Evolutionary conservation across 2,329 filamentous ascomycete species (phyloP).

Genomic region (Xylaria sp.): DNA sequence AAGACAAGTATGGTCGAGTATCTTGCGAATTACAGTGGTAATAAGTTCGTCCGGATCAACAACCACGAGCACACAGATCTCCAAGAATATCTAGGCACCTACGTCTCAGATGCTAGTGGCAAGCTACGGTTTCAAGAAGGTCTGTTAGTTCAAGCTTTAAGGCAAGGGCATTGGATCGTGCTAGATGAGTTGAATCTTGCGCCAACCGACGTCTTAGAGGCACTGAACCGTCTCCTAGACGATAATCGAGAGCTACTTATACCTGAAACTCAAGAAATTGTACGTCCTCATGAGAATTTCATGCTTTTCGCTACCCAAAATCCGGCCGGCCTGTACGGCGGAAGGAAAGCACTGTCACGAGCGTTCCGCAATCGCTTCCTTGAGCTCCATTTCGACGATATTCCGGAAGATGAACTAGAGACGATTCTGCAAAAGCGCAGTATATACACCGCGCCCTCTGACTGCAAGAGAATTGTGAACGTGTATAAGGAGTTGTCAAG

Average conservation of each 20-base stretch:
- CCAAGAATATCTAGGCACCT: slow-evolving; percentile 96
- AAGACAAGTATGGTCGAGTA: slow-evolving; percentile 99
- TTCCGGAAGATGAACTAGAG: slow-evolving; percentile 91
- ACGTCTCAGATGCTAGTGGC: slow-evolving; percentile 84
- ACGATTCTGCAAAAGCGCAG: slow-evolving; percentile 89
- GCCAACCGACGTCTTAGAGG: slow-evolving; percentile 95
- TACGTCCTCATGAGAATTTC: slow-evolving; percentile 91
- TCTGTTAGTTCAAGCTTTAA: slow-evolving; percentile 86
- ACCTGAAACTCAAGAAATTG: slow-evolving; percentile 92
- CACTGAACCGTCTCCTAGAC: slow-evolving; percentile 91
- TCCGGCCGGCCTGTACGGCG: slow-evolving; percentile 92
- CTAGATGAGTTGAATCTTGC: slow-evolving; percentile 97
- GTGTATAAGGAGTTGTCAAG: slow-evolving; percentile 94
- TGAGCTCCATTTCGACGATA: slow-evolving; percentile 97
- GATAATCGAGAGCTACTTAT: slow-evolving; percentile 96
- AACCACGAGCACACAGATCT: slow-evolving; percentile 99
- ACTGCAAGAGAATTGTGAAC: slow-evolving; percentile 87
- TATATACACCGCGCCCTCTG: slow-evolving; percentile 83
- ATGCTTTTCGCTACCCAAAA: slow-evolving; percentile 99
- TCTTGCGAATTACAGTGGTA: slow-evolving; percentile 92
- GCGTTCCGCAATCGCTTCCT: slow-evolving; percentile 97
- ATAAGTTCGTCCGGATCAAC: slow-evolving; percentile 98
- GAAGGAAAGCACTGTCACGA: slow-evolving; percentile 88
- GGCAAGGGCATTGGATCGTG: slow-evolving; percentile 96
- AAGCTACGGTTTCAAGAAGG: slow-evolving; percentile 92